These are phyloP conservation scores for Gyromitra esculenta DNA, from an alignment of 2,329 filamentous ascomycete genomes.

Conservation along the genomic window DNA sequence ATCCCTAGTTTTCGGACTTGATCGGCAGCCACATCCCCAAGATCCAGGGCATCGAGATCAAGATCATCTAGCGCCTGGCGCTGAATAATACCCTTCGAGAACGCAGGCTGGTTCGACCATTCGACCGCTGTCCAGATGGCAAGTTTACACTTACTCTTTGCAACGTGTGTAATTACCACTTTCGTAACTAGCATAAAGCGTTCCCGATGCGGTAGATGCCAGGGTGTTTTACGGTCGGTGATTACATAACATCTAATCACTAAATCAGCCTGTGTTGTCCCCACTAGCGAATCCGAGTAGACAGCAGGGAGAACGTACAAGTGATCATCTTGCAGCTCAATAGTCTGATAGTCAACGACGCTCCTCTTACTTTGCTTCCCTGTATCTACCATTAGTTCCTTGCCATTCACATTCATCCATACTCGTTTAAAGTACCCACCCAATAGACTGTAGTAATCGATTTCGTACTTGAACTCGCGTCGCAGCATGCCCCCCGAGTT, in stretches of 20 bases:
- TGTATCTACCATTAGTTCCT: constrained; percentile 48
- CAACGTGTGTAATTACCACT: constrained; percentile 90
- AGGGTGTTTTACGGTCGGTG: constrained; percentile 72
- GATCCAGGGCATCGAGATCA: constrained; percentile 75
- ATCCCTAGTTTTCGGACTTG: constrained; percentile 79
- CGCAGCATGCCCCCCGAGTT: constrained; percentile 73
- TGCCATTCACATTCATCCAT: neutral
- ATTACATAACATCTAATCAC: constrained; percentile 70
- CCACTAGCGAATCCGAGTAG: neutral
- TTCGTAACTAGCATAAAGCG: constrained; percentile 86
- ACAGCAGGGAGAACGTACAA: constrained; percentile 52
- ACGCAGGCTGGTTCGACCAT: constrained; percentile 75
- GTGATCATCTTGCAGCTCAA: constrained; percentile 83
- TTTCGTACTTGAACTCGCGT: constrained; percentile 82
- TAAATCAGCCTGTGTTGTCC: constrained; percentile 1
- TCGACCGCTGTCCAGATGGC: constrained; percentile 87
- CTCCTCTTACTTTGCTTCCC: constrained; percentile 67
- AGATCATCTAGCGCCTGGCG: constrained; percentile 78
- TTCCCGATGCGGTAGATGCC: constrained; percentile 84
- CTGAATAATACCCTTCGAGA: constrained; percentile 66
- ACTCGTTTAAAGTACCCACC: constrained; percentile 62
- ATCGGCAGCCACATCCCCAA: constrained; percentile 79
- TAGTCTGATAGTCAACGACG: constrained; percentile 83
- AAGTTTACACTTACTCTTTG: constrained; percentile 91
- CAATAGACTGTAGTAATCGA: constrained; percentile 73